A percentile compares a stretch with the other conserved stretches of the same genome.
phyloP scores from a whole-genome alignment of 1,139 yeast species.

The Geotrichum restrictum region DNA sequence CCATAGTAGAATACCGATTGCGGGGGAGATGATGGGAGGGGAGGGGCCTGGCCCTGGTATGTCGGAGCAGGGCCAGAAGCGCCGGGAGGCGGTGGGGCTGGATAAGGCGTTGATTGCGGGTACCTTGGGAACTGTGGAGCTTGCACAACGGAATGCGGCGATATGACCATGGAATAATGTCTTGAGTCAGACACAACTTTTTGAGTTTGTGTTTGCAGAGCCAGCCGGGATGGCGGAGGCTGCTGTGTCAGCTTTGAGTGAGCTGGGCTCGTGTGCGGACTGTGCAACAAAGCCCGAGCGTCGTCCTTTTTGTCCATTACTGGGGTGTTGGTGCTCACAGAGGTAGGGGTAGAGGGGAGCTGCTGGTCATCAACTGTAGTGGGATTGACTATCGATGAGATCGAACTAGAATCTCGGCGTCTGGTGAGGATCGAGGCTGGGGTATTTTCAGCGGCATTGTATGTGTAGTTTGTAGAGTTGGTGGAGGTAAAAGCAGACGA shows the following conservation, averaged over 20 bases:
- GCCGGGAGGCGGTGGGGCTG: background rate
- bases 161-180: constrained; percentile 1
- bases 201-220: constrained; percentile 7
- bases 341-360: constrained; percentile 1
- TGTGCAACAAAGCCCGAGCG: too few species aligned
- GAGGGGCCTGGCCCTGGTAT: constrained; percentile 5
- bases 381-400: background rate
- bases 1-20: constrained; percentile 9
- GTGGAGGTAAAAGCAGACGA: background rate
- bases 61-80: background rate
- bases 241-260: background rate
- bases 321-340: background rate
- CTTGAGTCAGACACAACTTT: background rate
- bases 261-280: background rate
- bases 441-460: background rate
- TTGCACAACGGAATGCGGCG: constrained; percentile 1
- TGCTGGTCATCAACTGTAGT: background rate
- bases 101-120: background rate
- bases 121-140: background rate
- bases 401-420: constrained; percentile 1
- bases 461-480: background rate
- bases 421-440: background rate
- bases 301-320: background rate
- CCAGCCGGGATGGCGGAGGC: background rate
- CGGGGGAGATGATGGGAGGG: constrained; percentile 5